Evolutionary conservation across 2,329 filamentous ascomycete genomes (phyloP).

Genomic region (Pseudohalonectria lignicola): DNA sequence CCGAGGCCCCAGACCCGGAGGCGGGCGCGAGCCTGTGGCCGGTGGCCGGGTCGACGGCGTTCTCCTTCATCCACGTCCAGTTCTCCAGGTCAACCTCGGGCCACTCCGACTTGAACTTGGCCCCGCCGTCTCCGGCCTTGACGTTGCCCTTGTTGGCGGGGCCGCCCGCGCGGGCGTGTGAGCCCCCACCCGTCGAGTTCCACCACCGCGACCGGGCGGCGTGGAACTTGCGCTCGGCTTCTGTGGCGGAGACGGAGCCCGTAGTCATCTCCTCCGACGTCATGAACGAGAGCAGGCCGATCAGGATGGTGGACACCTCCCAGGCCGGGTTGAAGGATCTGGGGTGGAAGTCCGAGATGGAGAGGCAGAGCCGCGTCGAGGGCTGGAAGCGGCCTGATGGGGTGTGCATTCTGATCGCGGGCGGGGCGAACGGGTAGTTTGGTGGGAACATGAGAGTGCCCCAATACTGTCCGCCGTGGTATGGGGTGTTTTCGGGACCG

Average conservation of each 20-base stretch:
- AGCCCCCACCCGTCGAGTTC: conserved; percentile 89
- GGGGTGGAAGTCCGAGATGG: conserved; percentile 95
- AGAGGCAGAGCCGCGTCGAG: conserved; percentile 82
- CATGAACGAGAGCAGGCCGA: conserved; percentile 94
- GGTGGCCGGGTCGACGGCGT: conserved; percentile 66
- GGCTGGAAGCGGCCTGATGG: conserved; percentile 92
- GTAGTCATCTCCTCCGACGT: conserved; percentile 98
- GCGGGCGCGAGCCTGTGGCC: conserved; percentile 53
- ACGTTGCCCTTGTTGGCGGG: conserved; percentile 61
- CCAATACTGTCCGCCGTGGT: conserved; percentile 95
- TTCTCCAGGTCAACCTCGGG: conserved; percentile 83
- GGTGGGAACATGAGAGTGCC: conserved; percentile 90
- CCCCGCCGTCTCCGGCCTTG: conserved; percentile 83
- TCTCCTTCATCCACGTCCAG: conserved; percentile 80
- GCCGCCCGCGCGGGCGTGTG: conserved; percentile 42
- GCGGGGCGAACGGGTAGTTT: conserved; percentile 94
- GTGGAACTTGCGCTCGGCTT: conserved; percentile 66
- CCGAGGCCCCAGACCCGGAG: conserved; percentile 21
- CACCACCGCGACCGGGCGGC: conserved; percentile 81
- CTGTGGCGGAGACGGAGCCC: conserved; percentile 68
- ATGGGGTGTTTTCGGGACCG: conserved; percentile 86
- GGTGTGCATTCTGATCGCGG: conserved; percentile 98
- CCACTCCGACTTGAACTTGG: conserved; percentile 85
- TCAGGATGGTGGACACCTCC: conserved; percentile 94
- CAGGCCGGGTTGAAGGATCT: conserved; percentile 97